Evolutionary conservation across 2,329 filamentous ascomycete genomes (phyloP), one percentile per base, ranked within the genome.

Genomic region (Penicillium paneum): DNA sequence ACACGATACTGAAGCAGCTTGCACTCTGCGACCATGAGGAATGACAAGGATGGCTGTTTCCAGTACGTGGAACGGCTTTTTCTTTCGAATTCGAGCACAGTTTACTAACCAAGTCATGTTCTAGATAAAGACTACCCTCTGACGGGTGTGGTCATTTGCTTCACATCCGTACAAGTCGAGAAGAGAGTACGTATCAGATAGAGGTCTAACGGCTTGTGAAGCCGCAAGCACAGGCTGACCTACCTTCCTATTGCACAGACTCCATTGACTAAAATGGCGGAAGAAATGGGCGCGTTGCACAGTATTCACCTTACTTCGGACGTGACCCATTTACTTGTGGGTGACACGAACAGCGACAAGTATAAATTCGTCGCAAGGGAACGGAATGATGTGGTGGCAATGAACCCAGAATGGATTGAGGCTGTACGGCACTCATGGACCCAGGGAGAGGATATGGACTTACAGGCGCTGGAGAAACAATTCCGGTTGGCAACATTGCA

Each of bases 321-420:
- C 71, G 91, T 96, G 44, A 97, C 94, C 5, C 94, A 99, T 76
- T 85, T 99, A 43, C 83, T 99, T 59, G 90, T 96, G 58, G 94
- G 92, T 71, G 87, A 89, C 66, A 89, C 91, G 66, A 84, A 93
- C 70, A 97, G 93, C 0, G 85, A 89, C 46, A 99, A 99, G 74
- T 99, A 99, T 75, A 88, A 87, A 72, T 96, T 96, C 79, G 93
- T 97, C 67, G 94, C 93, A 50, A 90, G 87, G 68, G 89, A 93
- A 71, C 84, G 94, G 49, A 85, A 88, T 44, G 94, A 99, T 67
- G 87, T 99, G 67, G 86, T 85, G 69, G 87, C 91, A 46, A 86
- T 99, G 76, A 83, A 83, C 40, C 83, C 87, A n/a, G 82, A 84
- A 66, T 99, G 91, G 90, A 82, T 99, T 46, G 86, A 93, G 52